Evolutionary conservation across 345 rosid species (phyloP).

Genomic region (Eucalyptus urophylla): DNA sequence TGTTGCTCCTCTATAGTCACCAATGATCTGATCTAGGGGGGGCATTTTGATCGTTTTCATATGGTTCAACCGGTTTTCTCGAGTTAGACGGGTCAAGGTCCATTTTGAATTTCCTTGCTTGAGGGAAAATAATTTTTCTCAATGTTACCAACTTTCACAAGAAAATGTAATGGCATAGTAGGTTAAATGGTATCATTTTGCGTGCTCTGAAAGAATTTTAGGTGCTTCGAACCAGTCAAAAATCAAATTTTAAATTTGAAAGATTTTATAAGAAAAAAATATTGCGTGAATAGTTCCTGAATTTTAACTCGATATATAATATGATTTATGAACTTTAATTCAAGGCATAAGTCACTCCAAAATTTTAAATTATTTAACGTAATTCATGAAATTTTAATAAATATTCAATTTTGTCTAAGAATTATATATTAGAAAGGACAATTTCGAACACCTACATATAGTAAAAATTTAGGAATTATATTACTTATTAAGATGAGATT

Average conservation of each 20-base stretch:
- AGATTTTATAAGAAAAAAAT: too few species aligned
- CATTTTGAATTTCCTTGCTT: too few species aligned
- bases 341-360: too few species aligned
- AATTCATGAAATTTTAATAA: accelerated
- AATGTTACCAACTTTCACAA: accelerated
- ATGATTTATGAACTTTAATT: too few species aligned
- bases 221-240: accelerated
- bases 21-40: neutral
- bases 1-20: neutral
- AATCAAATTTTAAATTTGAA: neutral
- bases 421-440: too few species aligned
- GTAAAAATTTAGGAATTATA: accelerated
- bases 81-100: too few species aligned
- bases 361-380: accelerated
- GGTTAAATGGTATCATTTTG: neutral
- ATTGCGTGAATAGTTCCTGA: accelerated
- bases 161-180: too few species aligned
- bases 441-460: too few species aligned
- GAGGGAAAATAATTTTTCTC: too few species aligned
- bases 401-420: accelerated
- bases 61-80: neutral
- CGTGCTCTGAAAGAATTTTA: accelerated
- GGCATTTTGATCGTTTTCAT: neutral
- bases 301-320: too few species aligned
- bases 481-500: neutral